These are phyloP conservation scores for Spongospora subterranea DNA, from an alignment of 208 protist genomes.

Conservation along the genomic window DNA sequence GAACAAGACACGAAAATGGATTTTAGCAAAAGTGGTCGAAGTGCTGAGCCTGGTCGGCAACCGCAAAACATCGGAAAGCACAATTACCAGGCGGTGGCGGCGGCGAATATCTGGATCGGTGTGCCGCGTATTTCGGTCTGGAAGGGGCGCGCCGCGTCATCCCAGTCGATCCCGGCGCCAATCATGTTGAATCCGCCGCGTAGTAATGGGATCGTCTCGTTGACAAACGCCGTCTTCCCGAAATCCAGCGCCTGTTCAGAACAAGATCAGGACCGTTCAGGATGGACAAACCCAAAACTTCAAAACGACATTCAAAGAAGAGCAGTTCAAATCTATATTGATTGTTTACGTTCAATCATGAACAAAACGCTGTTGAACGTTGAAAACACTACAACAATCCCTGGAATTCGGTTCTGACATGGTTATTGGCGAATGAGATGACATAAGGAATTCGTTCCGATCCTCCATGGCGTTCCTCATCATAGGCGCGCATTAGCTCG, in stretches of 20 bases:
- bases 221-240: neutral
- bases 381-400: no score
- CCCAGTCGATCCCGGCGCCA: neutral
- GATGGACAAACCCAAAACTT: no score
- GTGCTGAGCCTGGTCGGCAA: no score
- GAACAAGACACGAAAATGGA: no score
- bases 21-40: no score
- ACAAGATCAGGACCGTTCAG: no score
- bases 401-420: no score
- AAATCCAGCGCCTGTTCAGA: constrained; percentile 55
- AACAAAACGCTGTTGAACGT: no score
- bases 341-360: no score
- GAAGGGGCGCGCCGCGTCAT: constrained; percentile 12
- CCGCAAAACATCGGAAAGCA: no score
- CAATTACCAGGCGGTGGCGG: neutral
- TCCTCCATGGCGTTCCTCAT: neutral
- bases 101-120: neutral
- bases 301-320: no score
- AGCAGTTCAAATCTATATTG: no score
- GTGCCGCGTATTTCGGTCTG: neutral
- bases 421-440: constrained; percentile 50
- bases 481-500: neutral
- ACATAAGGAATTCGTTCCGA: neutral
- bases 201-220: neutral
- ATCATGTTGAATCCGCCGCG: neutral